Evolutionary conservation across 305 asterid species (phyloP).

Genomic region (Fraxinus albicans): DNA sequence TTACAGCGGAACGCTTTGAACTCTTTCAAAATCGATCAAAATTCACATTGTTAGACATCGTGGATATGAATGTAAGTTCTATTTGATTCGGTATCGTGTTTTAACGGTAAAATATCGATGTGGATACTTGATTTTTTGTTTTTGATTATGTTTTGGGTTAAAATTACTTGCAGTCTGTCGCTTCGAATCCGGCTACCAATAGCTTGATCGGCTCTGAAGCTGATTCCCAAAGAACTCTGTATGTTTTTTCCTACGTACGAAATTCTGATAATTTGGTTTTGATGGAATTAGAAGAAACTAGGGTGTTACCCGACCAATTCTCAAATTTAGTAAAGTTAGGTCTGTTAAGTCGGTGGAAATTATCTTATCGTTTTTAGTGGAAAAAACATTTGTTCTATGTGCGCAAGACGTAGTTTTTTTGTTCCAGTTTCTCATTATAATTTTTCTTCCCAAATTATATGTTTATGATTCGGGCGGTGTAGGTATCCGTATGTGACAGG

Average conservation of each 20-base stretch:
- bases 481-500: slow-evolving; percentile 94
- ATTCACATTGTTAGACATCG: background rate
- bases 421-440: background rate
- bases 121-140: background rate
- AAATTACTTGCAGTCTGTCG: slow-evolving; percentile 36
- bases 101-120: background rate
- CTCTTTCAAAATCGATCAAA: slow-evolving; percentile 1
- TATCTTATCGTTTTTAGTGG: background rate
- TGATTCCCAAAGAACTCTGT: slow-evolving; percentile 64
- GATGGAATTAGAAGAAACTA: slow-evolving; percentile 9
- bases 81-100: too few relatives aligned
- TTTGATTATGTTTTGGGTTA: background rate
- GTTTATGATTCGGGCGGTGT: slow-evolving; percentile 4
- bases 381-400: background rate
- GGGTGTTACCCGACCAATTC: slow-evolving; percentile 30
- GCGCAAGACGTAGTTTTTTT: too few relatives aligned
- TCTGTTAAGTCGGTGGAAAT: background rate
- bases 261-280: slow-evolving; percentile 16
- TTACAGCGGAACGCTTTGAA: background rate
- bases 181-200: slow-evolving; percentile 44
- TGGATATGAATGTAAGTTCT: slow-evolving; percentile 31
- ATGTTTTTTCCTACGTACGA: slow-evolving; percentile 18
- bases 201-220: slow-evolving; percentile 45
- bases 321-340: background rate
- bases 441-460: background rate